These are phyloP conservation scores for Botrytis medusae DNA, from an alignment of 2,329 filamentous ascomycete species.

Conservation along the genomic window DNA sequence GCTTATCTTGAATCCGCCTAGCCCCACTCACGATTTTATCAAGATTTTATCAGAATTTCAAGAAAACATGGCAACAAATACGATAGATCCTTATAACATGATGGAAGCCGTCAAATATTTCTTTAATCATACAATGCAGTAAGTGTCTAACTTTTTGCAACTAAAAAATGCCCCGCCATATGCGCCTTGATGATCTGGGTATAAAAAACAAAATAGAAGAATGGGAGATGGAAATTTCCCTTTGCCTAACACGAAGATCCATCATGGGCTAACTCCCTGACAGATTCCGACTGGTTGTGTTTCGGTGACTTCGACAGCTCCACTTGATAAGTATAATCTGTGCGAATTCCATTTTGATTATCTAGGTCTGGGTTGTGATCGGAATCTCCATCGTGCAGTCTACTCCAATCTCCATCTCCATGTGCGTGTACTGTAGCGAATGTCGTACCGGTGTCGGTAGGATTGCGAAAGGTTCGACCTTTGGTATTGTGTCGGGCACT, in stretches of 20 bases:
- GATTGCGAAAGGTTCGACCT: constrained; percentile 18
- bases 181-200: background rate
- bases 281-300: background rate
- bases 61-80: background rate
- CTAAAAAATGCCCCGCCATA: background rate
- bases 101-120: background rate
- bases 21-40: background rate
- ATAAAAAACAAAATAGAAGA: background rate
- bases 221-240: background rate
- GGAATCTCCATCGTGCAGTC: constrained; percentile 16
- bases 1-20: background rate
- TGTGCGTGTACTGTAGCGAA: constrained; percentile 16
- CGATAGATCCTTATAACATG: background rate
- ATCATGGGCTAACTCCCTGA: background rate
- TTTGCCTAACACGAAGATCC: background rate
- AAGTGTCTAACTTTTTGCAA: background rate
- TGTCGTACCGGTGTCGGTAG: constrained; percentile 19
- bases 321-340: constrained; percentile 23
- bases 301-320: constrained; percentile 17
- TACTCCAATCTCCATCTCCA: constrained; percentile 22
- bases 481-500: background rate
- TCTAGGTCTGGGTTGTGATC: background rate
- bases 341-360: background rate
- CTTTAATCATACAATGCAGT: background rate
- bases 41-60: background rate